Percentiles rank a stretch among this genome's conserved stretches.
Conservation (phyloP, 2,329 filamentous ascomycete species). For the Colletotrichum brevisporum region DNA sequence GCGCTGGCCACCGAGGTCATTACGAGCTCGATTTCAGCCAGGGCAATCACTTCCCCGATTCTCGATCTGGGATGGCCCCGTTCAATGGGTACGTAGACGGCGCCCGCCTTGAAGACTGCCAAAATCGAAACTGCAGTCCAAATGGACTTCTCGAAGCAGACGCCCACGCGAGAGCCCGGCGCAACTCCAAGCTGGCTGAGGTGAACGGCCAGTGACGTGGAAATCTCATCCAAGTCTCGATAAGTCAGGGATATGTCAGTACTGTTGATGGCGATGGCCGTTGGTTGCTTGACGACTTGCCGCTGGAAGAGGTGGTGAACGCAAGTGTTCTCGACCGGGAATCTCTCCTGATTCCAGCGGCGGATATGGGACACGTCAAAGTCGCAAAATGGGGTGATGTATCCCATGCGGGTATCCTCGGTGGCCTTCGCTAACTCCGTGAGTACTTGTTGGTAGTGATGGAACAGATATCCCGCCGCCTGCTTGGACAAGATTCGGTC, state of each 20-base stretch:
- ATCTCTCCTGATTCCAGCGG: no score
- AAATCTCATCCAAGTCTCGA: not conserved
- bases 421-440: no score
- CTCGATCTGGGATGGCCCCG: constrained; percentile 1
- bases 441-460: not conserved
- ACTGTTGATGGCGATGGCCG: constrained; percentile 7
- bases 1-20: not conserved
- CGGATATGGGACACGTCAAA: not conserved
- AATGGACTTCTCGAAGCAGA: constrained; percentile 33
- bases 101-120: constrained; percentile 27
- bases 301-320: constrained; percentile 6
- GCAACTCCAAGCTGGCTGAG: not conserved
- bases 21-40: not conserved
- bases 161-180: not conserved
- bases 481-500: not conserved
- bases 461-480: not conserved
- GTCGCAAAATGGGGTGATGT: not conserved
- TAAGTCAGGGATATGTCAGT: constrained; percentile 3
- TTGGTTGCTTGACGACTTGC: not conserved
- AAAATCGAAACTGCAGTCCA: constrained; percentile 33
- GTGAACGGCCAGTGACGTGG: constrained; percentile 1
- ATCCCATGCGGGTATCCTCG: no score
- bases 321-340: constrained; percentile 6
- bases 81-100: constrained; percentile 35
- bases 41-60: not conserved